Base-by-base conservation (phyloP, 371 early-diverging fungal species). In the Umbelopsis sp. region DNA sequence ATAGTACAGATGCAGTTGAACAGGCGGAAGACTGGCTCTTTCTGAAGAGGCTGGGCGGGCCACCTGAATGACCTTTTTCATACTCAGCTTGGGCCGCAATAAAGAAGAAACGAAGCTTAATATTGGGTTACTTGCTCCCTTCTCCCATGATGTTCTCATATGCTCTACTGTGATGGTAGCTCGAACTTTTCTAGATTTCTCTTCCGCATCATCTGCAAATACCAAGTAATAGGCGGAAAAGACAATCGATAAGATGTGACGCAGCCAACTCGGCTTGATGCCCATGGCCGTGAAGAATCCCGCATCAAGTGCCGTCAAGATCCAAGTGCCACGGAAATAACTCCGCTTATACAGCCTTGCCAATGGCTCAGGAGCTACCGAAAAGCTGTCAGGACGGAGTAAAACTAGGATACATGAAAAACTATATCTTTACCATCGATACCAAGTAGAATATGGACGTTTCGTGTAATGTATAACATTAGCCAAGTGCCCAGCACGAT, bases 241-340 rank as follows among this genome's bases (percentile, higher is more conserved):
- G 9, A 96, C 53, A 7, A 97, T 72, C 0, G 93, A 89, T 65
- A 91, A 72, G 3, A 91, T 72, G 72, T 97, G 93, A 10, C 95
- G 86, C 25, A 96, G 69, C 72, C 84, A 82, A 57, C 82, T 81
- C 0, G 96, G 96, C 25, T 86, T 83, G 29, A 97, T 80, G 41
- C 84, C 75, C 92, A 95, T 94, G 11, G 96, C 96, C 3, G 97
- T 96, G 74, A 95, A 91, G 76, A 97, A 97, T 0, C 98, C 99
- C 3, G 98, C 99, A 73, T 98, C 98, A 32, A 97, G 76, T 2
- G 95, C 94, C 8, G 94, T 94, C 69, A 95, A 72, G 46, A 97
- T 84, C 93, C 95, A 96, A 1, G 96, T 91, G 2, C 96, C 96
- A 24, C 99, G 89, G 72, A 93, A 97, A 78, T 92, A 98, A 76